phyloP scores from a whole-genome alignment of 129 eudicot genomes.

The Daucus carota region DNA sequence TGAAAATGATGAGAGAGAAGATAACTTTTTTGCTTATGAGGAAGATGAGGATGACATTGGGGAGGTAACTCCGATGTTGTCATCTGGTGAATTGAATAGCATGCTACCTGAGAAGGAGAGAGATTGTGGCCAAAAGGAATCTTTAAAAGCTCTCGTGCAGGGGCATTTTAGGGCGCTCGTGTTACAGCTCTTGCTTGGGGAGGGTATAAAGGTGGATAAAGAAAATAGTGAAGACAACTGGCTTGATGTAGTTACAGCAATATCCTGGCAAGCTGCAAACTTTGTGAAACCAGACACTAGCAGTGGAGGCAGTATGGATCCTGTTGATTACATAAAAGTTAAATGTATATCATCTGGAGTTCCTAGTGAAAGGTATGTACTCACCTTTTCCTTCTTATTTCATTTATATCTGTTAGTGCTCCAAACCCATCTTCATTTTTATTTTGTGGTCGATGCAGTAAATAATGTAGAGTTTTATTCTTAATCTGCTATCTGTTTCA shows the following conservation, averaged over 20 bases:
- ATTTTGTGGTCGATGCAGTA: background rate
- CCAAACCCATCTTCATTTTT: background rate
- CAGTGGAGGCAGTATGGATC: slow-evolving; percentile 98
- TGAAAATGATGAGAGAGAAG: slow-evolving; percentile 46
- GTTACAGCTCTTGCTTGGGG: slow-evolving; percentile 66
- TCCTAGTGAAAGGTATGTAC: slow-evolving; percentile 58
- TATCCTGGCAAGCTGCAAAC: slow-evolving; percentile 96
- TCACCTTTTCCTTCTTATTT: too few species aligned
- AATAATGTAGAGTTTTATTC: background rate
- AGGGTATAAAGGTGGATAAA: slow-evolving; percentile 24
- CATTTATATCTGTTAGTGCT: background rate
- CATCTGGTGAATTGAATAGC: slow-evolving; percentile 33
- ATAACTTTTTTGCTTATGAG: slow-evolving; percentile 59
- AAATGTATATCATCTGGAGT: slow-evolving; percentile 86
- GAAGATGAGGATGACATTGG: slow-evolving; percentile 77
- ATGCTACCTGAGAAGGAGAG: slow-evolving; percentile 31
- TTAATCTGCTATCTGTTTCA: background rate
- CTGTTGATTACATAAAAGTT: slow-evolving; percentile 76
- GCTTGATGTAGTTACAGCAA: slow-evolving; percentile 61
- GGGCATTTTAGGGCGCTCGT: slow-evolving; percentile 97
- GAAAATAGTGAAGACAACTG: slow-evolving; percentile 38
- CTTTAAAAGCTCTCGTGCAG: slow-evolving; percentile 49
- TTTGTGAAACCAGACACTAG: slow-evolving; percentile 87
- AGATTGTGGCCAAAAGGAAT: slow-evolving; percentile 40
- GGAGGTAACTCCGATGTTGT: slow-evolving; percentile 30